A percentile compares a stretch with the other conserved stretches of the same genome.
Evolutionary conservation across 768 basidiomycete species (phyloP).

Genomic region (Leccinum subgranulosum): DNA sequence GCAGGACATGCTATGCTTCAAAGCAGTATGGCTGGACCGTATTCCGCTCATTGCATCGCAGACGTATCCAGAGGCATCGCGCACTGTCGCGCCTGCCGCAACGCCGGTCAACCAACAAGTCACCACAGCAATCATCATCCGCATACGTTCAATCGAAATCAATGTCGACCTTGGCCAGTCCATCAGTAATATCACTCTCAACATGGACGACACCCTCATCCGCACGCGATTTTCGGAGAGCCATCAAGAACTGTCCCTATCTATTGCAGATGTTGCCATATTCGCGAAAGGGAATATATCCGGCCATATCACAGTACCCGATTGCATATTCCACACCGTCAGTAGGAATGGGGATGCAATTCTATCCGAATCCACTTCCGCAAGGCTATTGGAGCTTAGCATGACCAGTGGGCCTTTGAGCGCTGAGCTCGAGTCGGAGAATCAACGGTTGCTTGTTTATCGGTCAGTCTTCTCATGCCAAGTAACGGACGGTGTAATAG

Average conservation of each 20-base stretch:
- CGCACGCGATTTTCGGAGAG: constrained; percentile 63
- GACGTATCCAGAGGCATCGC: constrained; percentile 18
- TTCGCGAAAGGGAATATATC: constrained; percentile 68
- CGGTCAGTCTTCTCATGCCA: constrained; percentile 44
- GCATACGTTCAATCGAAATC: constrained; percentile 69
- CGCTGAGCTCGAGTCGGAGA: constrained; percentile 70
- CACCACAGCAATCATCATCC: constrained; percentile 61
- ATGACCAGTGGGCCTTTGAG: constrained; percentile 72
- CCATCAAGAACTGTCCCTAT: constrained; percentile 62
- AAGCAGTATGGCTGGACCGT: constrained; percentile 90
- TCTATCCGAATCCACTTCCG: constrained; percentile 31
- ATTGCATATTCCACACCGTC: constrained; percentile 73
- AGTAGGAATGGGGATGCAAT: constrained; percentile 49
- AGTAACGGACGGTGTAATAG: not conserved
- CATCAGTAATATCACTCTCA: constrained; percentile 68
- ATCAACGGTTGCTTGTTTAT: constrained; percentile 70
- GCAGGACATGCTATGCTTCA: constrained; percentile 92
- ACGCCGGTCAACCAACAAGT: constrained; percentile 40
- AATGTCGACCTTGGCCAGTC: constrained; percentile 84
- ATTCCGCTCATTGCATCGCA: constrained; percentile 69
- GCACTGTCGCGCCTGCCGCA: constrained; percentile 16
- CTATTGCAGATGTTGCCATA: constrained; percentile 52
- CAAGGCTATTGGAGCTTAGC: constrained; percentile 65
- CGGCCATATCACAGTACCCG: constrained; percentile 62
- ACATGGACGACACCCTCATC: constrained; percentile 60